phyloP scores from a whole-genome alignment of 139 green algal species.

The Nannochloris sp. region DNA sequence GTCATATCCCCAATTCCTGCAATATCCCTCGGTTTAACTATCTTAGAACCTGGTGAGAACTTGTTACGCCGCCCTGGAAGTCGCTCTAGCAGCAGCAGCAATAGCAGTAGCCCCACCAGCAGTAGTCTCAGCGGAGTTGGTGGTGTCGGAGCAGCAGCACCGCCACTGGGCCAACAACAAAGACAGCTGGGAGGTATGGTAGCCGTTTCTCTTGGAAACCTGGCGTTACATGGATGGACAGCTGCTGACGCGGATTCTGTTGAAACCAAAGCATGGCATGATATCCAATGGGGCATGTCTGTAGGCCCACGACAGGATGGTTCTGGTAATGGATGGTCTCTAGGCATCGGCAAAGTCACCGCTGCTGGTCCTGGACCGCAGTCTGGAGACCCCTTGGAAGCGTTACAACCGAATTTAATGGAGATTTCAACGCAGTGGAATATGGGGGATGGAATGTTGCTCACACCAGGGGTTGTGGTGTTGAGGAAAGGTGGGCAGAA shows the following conservation, averaged over 20 bases:
- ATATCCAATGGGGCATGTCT: constrained; percentile 9
- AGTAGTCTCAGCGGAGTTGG: not conserved
- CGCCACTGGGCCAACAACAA: not conserved
- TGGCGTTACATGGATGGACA: constrained; percentile 22
- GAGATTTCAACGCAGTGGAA: constrained; percentile 24
- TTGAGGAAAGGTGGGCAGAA: not conserved
- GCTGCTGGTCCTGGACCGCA: not conserved
- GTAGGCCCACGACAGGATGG: constrained; percentile 16
- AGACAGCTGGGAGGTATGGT: constrained; percentile 13
- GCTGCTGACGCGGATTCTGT: not conserved
- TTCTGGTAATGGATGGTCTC: constrained; percentile 23
- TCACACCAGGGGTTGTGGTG: constrained; percentile 20
- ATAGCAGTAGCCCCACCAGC: not conserved
- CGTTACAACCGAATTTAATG: constrained; percentile 13
- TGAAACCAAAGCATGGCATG: not conserved
- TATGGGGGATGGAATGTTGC: constrained; percentile 21
- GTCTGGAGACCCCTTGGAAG: not conserved
- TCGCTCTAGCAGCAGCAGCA: not conserved
- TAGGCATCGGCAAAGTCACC: constrained; percentile 3
- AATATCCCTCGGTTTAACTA: constrained; percentile 5
- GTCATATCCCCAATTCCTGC: constrained; percentile 3
- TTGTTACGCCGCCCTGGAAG: not conserved
- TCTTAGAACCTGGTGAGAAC: not conserved
- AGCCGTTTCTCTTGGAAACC: not conserved
- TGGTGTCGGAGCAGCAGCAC: not conserved